Base-by-base conservation (phyloP, 495 filamentous ascomycete genomes). In the Aspergillus steynii region DNA sequence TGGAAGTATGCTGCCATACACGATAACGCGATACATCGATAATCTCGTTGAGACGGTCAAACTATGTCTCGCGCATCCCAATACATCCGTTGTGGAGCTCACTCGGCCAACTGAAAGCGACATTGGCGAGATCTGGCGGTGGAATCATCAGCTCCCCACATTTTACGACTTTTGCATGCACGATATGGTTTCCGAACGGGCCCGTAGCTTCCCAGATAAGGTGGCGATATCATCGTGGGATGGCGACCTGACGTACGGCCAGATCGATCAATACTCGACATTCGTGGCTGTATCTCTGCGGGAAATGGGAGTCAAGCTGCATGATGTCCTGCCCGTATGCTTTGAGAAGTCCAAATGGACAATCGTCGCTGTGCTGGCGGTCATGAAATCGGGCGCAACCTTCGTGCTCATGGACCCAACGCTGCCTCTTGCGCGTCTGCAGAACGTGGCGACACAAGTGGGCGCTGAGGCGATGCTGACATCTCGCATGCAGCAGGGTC, bases 311-410 rank as follows among this genome's bases (percentile, higher is more conserved):
- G 71, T 77, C 1, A n/a, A 63, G 25, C 57, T 71, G 4, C 58
- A 74, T n/a, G 72, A 74, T 14, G 61, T 80, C 12, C 6, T 80
- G 9, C 76, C 78, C 12, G 56, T 79, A 5, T 81, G 77, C 57
- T 81, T 80, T 42, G 80, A 84, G 31, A 82, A 82, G 46, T 82
- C 78, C 10, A 68, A 62, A 45, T 82, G 79, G 79, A 77, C 74
- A 3, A 74, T 75, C 3, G 65, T 82, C 29, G 77, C 77, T 5
- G 69, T 80, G 1, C 68, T 82, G 5, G 79, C 68, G 1, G 73
- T 74, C 1, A 76, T 81, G 73, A 81, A 80, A 58, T 65, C 70
- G 1, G 79, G 79, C 2, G 72, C 61, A 8, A 73, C 76, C 1
- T 67, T 79, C 31, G 74, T 71, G 12, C 59, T 78, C 4, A 74